Percentiles rank a stretch among this genome's conserved stretches.
Evolutionary conservation across 2,329 filamentous ascomycete genomes (phyloP).

Genomic region (Botryosphaeria dothidea): DNA sequence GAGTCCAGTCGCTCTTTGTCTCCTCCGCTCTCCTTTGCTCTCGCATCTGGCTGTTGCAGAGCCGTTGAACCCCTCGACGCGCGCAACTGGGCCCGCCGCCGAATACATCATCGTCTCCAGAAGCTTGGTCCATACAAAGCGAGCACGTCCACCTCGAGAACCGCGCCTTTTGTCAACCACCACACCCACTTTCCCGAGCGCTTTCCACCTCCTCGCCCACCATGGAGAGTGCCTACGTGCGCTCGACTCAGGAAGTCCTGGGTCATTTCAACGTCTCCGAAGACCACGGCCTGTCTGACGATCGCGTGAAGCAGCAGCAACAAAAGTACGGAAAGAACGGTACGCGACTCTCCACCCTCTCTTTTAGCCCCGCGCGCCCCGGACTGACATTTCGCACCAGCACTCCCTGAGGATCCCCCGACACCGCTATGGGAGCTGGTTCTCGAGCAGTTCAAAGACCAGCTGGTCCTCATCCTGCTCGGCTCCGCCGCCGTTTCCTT

Average conservation of each 20-base stretch:
- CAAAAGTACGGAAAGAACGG: slow-evolving; percentile 57
- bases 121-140: slow-evolving; percentile 18
- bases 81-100: slow-evolving; percentile 4
- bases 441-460: slow-evolving; percentile 98
- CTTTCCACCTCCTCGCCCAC: not conserved
- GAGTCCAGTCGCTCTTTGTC: slow-evolving; percentile 11
- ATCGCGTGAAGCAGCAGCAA: slow-evolving; percentile 48
- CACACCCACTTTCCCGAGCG: too few relatives aligned
- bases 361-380: slow-evolving; percentile 19
- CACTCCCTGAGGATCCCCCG: slow-evolving; percentile 84
- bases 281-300: slow-evolving; percentile 50
- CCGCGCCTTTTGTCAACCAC: not conserved
- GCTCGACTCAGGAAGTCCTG: slow-evolving; percentile 52
- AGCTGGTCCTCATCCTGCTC: slow-evolving; percentile 92
- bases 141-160: slow-evolving; percentile 17
- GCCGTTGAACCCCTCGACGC: not conserved
- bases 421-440: slow-evolving; percentile 96
- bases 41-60: not conserved
- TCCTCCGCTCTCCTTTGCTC: not conserved
- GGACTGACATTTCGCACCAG: slow-evolving; percentile 41
- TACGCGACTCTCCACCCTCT: slow-evolving; percentile 30
- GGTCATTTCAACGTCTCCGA: slow-evolving; percentile 55
- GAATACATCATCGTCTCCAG: slow-evolving; percentile 17
- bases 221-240: slow-evolving; percentile 58
- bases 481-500: slow-evolving; percentile 94